Conservation (phyloP, 1,284 basidiomycete species). For the Apiotrichum veenhuisii region DNA sequence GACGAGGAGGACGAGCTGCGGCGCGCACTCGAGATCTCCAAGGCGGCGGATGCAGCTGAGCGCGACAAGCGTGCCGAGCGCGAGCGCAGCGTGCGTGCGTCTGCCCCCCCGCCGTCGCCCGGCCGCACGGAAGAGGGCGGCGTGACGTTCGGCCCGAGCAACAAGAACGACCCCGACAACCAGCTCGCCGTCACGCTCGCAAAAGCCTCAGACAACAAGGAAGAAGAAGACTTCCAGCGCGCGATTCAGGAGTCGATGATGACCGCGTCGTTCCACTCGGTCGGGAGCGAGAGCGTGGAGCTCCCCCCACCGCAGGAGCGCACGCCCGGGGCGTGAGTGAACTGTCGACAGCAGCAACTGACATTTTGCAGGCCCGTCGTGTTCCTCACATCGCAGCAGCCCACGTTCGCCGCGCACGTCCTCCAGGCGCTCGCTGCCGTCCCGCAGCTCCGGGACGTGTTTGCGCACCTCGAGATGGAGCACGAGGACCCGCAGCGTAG, state of each 20-base stretch:
- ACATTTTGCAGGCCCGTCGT: constrained; percentile 14
- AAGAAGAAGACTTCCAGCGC: constrained; percentile 42
- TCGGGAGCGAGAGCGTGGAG: constrained; percentile 13
- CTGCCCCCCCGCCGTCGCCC: constrained; percentile 40
- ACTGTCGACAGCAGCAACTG: neutral
- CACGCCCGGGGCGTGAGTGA: constrained; percentile 32
- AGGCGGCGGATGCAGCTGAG: constrained; percentile 3
- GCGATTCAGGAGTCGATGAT: constrained; percentile 46
- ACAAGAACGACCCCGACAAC: constrained; percentile 35
- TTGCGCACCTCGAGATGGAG: neutral
- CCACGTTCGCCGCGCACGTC: constrained; percentile 30
- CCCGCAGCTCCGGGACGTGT: constrained; percentile 34
- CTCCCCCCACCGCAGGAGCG: constrained; percentile 19
- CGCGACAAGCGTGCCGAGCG: constrained; percentile 13
- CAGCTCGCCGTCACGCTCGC: constrained; percentile 26
- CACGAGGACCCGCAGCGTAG: neutral
- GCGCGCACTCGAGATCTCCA: constrained; percentile 23
- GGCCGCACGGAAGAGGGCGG: constrained; percentile 6
- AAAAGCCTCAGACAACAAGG: constrained; percentile 16
- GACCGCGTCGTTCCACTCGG: constrained; percentile 43
- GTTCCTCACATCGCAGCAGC: constrained; percentile 11
- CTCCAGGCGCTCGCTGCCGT: constrained; percentile 41
- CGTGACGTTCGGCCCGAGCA: constrained; percentile 35
- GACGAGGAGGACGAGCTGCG: constrained; percentile 28
- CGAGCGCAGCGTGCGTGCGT: constrained; percentile 38